phyloP scores from a whole-genome alignment of 202 grass and related monocot species.

The Setaria viridis region DNA sequence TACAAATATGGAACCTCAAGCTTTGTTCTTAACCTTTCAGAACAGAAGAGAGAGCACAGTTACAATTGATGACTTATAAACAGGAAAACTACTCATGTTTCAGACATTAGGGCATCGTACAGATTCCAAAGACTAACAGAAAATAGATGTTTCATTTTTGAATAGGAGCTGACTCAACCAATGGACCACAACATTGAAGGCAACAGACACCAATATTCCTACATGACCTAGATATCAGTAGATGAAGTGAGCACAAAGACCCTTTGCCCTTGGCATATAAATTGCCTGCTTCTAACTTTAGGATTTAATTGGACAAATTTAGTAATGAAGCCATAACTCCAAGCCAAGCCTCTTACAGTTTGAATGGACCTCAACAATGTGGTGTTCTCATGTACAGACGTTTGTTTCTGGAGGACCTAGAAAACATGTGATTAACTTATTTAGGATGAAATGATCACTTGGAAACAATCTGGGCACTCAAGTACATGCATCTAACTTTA shows the following conservation, averaged over 20 bases:
- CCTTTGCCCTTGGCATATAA: conserved; percentile 13
- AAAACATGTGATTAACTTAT: neutral
- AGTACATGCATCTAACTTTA: conserved; percentile 19
- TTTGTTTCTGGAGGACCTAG: neutral
- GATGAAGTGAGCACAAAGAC: neutral
- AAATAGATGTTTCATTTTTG: neutral
- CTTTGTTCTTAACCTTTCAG: conserved; percentile 75
- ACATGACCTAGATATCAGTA: neutral
- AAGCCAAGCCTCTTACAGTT: neutral
- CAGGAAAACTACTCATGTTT: conserved; percentile 13
- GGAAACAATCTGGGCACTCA: conserved; percentile 3
- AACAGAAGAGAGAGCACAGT: conserved; percentile 39
- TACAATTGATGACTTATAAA: conserved; percentile 17
- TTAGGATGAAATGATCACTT: conserved; percentile 3
- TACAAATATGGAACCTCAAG: conserved; percentile 51
- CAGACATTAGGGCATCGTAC: conserved; percentile 16
- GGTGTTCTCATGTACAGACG: neutral
- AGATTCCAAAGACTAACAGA: conserved; percentile 18
- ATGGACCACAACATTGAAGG: neutral
- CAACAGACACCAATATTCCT: neutral
- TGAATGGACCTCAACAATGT: conserved; percentile 3
- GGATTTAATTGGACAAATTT: neutral
- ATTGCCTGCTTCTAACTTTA: conserved; percentile 16
- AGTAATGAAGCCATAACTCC: neutral
- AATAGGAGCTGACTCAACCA: neutral